A percentile compares a stretch with the other conserved stretches of the same genome.
Conservation (phyloP, 169 alveolate species). For the Ichthyophthirius multifiliis region DNA sequence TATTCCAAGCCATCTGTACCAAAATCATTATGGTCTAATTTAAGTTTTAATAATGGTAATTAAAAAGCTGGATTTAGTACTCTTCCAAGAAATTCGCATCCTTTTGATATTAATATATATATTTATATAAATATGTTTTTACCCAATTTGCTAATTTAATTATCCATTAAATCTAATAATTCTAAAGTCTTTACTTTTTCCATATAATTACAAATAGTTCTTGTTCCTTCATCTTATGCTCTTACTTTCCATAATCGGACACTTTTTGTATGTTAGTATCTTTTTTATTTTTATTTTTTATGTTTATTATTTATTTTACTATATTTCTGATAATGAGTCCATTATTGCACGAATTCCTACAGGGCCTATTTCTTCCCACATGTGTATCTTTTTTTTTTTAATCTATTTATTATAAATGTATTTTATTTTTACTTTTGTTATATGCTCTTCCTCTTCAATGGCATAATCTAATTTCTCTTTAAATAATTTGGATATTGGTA, state of each 20-base stretch:
- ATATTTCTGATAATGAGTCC: conserved; percentile 28
- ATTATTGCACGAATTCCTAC: conserved; percentile 39
- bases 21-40: conserved; percentile 37
- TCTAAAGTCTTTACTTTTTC: conserved; percentile 23
- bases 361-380: conserved; percentile 46
- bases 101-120: neutral
- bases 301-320: neutral
- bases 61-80: conserved; percentile 20
- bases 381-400: neutral
- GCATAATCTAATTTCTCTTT: conserved; percentile 31
- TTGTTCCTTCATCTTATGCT: conserved; percentile 40
- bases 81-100: conserved; percentile 30
- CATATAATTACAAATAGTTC: conserved; percentile 40
- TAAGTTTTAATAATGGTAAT: conserved; percentile 20
- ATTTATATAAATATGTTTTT: neutral
- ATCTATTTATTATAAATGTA: neutral
- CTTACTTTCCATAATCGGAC: conserved; percentile 38
- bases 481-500: conserved; percentile 23
- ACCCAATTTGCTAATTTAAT: conserved; percentile 26
- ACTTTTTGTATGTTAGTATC: conserved; percentile 24
- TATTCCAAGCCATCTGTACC: conserved; percentile 31
- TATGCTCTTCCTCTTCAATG: conserved; percentile 30
- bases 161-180: conserved; percentile 35
- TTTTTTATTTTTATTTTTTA: neutral
- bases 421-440: neutral